A percentile compares a stretch with the other conserved stretches of the same genome.
Evolutionary conservation across 2,329 filamentous ascomycete species (phyloP).

Genomic region (Rachicladosporium sp.): DNA sequence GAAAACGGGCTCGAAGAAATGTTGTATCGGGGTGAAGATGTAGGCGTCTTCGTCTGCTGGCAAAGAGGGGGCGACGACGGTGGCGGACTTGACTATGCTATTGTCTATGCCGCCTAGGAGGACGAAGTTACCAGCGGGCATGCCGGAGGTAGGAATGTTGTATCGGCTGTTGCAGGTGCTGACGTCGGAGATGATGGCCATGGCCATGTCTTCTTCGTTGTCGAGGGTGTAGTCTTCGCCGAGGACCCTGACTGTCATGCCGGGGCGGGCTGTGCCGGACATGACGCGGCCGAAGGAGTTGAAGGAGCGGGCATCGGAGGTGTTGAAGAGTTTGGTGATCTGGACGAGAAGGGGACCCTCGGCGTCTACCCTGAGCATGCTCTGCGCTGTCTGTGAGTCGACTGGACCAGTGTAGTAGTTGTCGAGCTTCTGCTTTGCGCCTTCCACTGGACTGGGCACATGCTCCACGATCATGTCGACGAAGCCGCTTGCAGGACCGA

Average conservation of each 20-base stretch:
- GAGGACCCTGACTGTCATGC: conserved; percentile 74
- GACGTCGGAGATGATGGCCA: conserved; percentile 70
- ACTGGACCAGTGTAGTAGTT: conserved; percentile 85
- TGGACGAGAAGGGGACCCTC: conserved; percentile 84
- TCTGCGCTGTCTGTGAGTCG: conserved; percentile 65
- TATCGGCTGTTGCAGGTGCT: conserved; percentile 90
- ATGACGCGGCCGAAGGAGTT: conserved; percentile 82
- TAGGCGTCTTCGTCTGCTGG: conserved; percentile 85
- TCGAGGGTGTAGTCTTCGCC: conserved; percentile 94
- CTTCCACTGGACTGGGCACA: conserved; percentile 73
- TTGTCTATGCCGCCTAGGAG: conserved; percentile 90
- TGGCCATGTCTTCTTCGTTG: conserved; percentile 93
- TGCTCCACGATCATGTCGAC: conserved; percentile 92
- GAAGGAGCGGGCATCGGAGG: conserved; percentile 80
- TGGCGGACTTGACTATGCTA: conserved; percentile 95
- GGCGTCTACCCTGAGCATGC: conserved; percentile 73
- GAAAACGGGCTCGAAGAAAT: conserved; percentile 95
- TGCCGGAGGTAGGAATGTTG: conserved; percentile 78
- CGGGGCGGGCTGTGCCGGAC: conserved; percentile 77
- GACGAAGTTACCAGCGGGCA: conserved; percentile 88
- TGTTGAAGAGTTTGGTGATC: conserved; percentile 86
- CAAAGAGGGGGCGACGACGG: conserved; percentile 66
- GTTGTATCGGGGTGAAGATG: conserved; percentile 83
- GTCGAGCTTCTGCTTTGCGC: conserved; percentile 63
- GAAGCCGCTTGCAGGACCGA: conserved; percentile 77